Conservation (phyloP, 2,329 filamentous ascomycete species). For the Fusarium secorum region DNA sequence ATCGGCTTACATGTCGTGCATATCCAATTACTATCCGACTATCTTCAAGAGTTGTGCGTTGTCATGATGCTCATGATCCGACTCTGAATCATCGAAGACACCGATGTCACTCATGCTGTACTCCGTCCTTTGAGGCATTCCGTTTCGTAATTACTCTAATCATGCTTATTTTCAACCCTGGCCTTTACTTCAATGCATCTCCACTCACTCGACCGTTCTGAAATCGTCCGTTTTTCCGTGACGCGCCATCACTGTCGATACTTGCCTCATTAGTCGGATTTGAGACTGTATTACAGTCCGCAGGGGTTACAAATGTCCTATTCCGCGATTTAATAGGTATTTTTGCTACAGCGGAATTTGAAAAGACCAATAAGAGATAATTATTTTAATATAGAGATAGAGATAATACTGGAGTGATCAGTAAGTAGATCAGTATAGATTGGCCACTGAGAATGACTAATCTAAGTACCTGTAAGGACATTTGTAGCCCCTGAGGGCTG, state of each 20-base stretch:
- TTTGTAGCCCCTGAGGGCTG: too few relatives aligned
- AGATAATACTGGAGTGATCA: too few relatives aligned
- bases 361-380: too few relatives aligned
- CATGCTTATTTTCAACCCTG: constrained; percentile 26
- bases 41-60: not conserved
- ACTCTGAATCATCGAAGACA: not conserved
- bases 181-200: not conserved
- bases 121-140: not conserved
- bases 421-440: too few relatives aligned
- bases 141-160: not conserved
- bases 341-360: too few relatives aligned
- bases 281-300: not conserved
- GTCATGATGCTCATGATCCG: constrained; percentile 3
- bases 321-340: too few relatives aligned
- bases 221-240: constrained; percentile 10
- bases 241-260: constrained; percentile 31
- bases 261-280: constrained; percentile 20
- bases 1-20: not conserved
- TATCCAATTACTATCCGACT: not conserved
- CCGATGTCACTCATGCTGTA: not conserved
- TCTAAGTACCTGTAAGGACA: too few relatives aligned
- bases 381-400: too few relatives aligned
- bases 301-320: too few relatives aligned
- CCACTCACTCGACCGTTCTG: constrained; percentile 10
- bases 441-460: too few relatives aligned